A percentile compares a stretch with the other conserved stretches of the same genome.
These are phyloP conservation scores for Veloboletus limbatus DNA, from an alignment of 1,284 basidiomycete genomes.

Conservation along the genomic window DNA sequence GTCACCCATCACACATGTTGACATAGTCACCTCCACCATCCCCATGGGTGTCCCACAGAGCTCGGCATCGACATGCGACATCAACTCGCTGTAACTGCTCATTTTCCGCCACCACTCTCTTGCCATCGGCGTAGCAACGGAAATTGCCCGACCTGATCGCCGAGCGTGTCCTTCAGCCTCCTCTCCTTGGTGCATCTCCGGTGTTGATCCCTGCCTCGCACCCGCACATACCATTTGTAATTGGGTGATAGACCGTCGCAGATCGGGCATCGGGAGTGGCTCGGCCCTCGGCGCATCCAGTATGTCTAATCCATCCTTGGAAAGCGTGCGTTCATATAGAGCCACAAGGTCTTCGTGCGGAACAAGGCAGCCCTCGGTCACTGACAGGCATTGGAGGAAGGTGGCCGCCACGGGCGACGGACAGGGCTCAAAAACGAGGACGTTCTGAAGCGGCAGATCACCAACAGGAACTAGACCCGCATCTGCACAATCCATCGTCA, in stretches of 20 bases:
- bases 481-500: slow-evolving; percentile 49
- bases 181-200: slow-evolving; percentile 25
- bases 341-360: slow-evolving; percentile 37
- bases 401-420: slow-evolving; percentile 56
- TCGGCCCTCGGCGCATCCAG: slow-evolving; percentile 39
- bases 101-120: slow-evolving; percentile 30
- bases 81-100: slow-evolving; percentile 38
- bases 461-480: slow-evolving; percentile 62
- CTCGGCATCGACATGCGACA: slow-evolving; percentile 57
- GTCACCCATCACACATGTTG: background rate
- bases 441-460: slow-evolving; percentile 77
- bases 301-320: slow-evolving; percentile 20
- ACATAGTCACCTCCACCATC: slow-evolving; percentile 40
- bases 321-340: slow-evolving; percentile 38
- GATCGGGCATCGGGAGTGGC: slow-evolving; percentile 44
- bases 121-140: slow-evolving; percentile 23
- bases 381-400: slow-evolving; percentile 70
- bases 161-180: slow-evolving; percentile 30
- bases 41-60: slow-evolving; percentile 40
- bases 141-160: slow-evolving; percentile 35
- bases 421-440: slow-evolving; percentile 67
- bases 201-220: slow-evolving; percentile 31
- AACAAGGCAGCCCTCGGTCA: slow-evolving; percentile 51
- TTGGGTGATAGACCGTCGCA: slow-evolving; percentile 56
- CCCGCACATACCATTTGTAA: slow-evolving; percentile 52